A percentile compares a stretch with the other conserved stretches of the same genome.
These are phyloP conservation scores for Trichoderma gracile DNA, from an alignment of 2,329 filamentous ascomycete species.

Conservation along the genomic window DNA sequence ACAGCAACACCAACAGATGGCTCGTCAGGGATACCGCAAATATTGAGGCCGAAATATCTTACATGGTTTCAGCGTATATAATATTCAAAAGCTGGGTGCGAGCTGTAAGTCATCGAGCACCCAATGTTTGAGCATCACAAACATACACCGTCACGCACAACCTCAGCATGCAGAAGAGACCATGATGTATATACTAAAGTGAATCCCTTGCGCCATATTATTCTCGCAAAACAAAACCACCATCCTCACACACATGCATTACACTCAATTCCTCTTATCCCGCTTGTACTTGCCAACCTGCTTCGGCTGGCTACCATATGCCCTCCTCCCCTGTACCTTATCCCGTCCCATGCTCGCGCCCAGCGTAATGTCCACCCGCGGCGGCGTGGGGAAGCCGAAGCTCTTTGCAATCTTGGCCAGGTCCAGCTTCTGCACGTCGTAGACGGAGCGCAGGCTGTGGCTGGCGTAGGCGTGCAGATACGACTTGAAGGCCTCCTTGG, in stretches of 20 bases:
- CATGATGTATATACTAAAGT: not conserved
- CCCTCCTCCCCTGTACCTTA: constrained; percentile 63
- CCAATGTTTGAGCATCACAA: too few species aligned
- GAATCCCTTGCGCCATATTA: constrained; percentile 5
- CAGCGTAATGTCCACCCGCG: constrained; percentile 79
- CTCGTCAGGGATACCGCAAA: too few species aligned
- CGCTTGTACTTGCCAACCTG: constrained; percentile 45
- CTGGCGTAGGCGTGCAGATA: constrained; percentile 95
- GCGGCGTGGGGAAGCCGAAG: constrained; percentile 78
- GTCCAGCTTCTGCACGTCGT: constrained; percentile 82
- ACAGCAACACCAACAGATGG: too few species aligned
- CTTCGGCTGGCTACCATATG: constrained; percentile 77
- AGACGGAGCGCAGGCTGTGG: constrained; percentile 58
- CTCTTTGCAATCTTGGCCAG: constrained; percentile 80
- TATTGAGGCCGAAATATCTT: too few species aligned
- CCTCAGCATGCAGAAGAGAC: not conserved
- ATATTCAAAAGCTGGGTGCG: too few species aligned
- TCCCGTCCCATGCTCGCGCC: constrained; percentile 76
- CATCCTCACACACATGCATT: constrained; percentile 19
- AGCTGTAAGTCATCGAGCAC: too few species aligned
- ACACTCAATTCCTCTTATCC: constrained; percentile 23
- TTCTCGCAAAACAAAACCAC: constrained; percentile 13
- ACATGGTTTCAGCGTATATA: too few species aligned
- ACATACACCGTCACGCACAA: too few species aligned
- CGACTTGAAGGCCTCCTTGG: constrained; percentile 76